A percentile compares a stretch with the other conserved stretches of the same genome.
phyloP scores from a whole-genome alignment of 2,329 filamentous ascomycete genomes.

The Aspergillus melleus region DNA sequence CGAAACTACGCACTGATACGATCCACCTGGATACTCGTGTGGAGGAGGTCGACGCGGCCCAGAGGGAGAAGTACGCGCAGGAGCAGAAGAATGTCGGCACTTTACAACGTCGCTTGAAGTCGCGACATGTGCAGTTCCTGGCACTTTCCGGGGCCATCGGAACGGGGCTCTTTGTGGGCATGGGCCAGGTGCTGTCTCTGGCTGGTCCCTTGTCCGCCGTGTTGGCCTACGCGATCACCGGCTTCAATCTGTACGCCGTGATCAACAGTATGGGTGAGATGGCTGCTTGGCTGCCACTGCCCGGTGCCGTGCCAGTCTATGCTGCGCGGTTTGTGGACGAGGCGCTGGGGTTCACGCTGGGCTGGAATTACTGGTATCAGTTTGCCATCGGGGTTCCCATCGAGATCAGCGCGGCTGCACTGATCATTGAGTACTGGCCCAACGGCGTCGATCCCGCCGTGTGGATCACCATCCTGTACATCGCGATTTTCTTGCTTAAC shows the following conservation, averaged over 20 bases:
- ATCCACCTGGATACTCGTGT: neutral
- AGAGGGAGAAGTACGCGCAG: neutral
- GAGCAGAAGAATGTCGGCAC: constrained; percentile 28
- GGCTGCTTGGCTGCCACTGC: constrained; percentile 40
- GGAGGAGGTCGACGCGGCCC: neutral
- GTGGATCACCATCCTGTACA: constrained; percentile 47
- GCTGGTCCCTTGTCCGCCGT: constrained; percentile 36
- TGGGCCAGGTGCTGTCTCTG: constrained; percentile 33
- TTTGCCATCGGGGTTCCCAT: constrained; percentile 47
- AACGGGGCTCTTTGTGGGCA: constrained; percentile 35
- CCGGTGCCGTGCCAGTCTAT: constrained; percentile 53
- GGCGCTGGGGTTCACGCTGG: constrained; percentile 55
- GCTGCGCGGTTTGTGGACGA: constrained; percentile 57
- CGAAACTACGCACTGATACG: neutral
- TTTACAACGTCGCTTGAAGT: constrained; percentile 35
- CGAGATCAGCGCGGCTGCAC: constrained; percentile 47
- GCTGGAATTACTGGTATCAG: constrained; percentile 55
- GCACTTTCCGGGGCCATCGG: constrained; percentile 39
- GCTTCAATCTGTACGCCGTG: constrained; percentile 52
- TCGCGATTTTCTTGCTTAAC: constrained; percentile 44
- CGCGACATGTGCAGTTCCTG: constrained; percentile 41
- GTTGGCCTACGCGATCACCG: constrained; percentile 39
- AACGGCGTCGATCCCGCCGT: constrained; percentile 34
- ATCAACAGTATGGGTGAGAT: constrained; percentile 45
- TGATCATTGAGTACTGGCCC: constrained; percentile 46